Evolutionary conservation across 2,329 filamentous ascomycete species (phyloP).

Genomic region (Polychaeton citri): DNA sequence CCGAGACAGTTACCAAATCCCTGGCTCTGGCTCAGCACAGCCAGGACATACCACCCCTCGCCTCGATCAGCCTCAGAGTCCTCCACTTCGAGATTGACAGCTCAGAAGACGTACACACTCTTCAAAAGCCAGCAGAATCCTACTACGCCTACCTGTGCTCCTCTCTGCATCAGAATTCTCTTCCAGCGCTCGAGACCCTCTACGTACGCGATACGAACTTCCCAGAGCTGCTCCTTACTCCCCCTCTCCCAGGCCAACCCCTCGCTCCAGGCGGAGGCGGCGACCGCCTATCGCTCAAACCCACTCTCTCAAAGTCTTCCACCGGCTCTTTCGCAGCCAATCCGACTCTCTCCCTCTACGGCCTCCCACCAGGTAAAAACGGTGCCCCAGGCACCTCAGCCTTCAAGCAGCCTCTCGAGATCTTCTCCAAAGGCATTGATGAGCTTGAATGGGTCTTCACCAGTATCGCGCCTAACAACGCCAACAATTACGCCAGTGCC

Average conservation of each 20-base stretch:
- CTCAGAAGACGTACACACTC: constrained; percentile 44
- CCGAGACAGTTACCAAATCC: constrained; percentile 41
- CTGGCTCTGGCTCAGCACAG: constrained; percentile 33
- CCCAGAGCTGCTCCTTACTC: constrained; percentile 62
- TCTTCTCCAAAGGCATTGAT: constrained; percentile 54
- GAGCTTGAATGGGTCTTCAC: constrained; percentile 58
- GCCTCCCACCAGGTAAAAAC: not conserved
- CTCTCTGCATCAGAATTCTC: constrained; percentile 62
- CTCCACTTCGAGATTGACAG: constrained; percentile 75
- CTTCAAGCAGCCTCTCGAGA: constrained; percentile 44
- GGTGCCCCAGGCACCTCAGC: not conserved
- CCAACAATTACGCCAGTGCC: constrained; percentile 15
- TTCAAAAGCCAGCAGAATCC: constrained; percentile 37
- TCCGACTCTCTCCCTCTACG: not conserved
- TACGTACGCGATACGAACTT: constrained; percentile 81
- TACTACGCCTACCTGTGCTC: constrained; percentile 79
- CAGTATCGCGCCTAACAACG: constrained; percentile 37
- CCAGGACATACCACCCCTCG: constrained; percentile 47
- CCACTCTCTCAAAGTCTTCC: constrained; percentile 2
- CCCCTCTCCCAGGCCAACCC: constrained; percentile 44
- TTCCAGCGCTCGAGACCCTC: constrained; percentile 61
- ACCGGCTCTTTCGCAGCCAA: not conserved
- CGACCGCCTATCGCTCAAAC: constrained; percentile 10
- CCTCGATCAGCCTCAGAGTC: constrained; percentile 54
- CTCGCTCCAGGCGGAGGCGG: constrained; percentile 26